Evolutionary conservation across 441 rosid species (phyloP), one percentile per base, ranked within the genome.

Genomic region (Macaranga tanarius): DNA sequence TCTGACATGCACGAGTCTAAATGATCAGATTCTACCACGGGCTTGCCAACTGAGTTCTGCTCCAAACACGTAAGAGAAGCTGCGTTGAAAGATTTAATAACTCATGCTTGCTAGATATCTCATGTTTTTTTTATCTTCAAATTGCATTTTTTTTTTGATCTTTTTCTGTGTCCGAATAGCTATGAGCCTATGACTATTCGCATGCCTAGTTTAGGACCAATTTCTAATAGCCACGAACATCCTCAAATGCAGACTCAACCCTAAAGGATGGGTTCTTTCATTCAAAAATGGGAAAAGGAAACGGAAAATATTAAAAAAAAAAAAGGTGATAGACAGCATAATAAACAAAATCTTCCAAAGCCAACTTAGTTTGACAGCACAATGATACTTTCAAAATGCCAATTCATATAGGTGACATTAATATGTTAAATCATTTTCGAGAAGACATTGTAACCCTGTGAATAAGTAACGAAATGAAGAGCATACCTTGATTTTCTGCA

Each of bases 401-500:
- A 34, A 50, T 38, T 20, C 31, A 38, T n/a, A 13, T 61, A 47
- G 58, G 19, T 38, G 51, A 48, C 47, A 26, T 54, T 20, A 23
- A 42, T 28, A 25, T 38, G 13, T 54, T 12, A 52, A 4, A 55
- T 64, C 56, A 50, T 19, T 31, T 63, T 52, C 42, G 55, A 48
- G 65, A 60, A 68, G n/a, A 17, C 23, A 31, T 48, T 20, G 16
- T 31, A 64, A 38, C 54, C 65, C 65, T 57, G 47, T 55, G 48
- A 62, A 60, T 23, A 28, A 54, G 63, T 54, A 50, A 62, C 34
- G 23, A 55, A 16, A 40, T 61, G 47, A 51, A 79, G 67, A 63
- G 22, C 62, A 59, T 68, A 88, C 93, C 89, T 85, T 75, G 82
- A 73, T 82, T 79, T 79, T 79, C 91, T 73, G 78, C 81, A 76